Evolutionary conservation across 1,284 basidiomycete genomes (phyloP).

Genomic region (Tilletia indica): DNA sequence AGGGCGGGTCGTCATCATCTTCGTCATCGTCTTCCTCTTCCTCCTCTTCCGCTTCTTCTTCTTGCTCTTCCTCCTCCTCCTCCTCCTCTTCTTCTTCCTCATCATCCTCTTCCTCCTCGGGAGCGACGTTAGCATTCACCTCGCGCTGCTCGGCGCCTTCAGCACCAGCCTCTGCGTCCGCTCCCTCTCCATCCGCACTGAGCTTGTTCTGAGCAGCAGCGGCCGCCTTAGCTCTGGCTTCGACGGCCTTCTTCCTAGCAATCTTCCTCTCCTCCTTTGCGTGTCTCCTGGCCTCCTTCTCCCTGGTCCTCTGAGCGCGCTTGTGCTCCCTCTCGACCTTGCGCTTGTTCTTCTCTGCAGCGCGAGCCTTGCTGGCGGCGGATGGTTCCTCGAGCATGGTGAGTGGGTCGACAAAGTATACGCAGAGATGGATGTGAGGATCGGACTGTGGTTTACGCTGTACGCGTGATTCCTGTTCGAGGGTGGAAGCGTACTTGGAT

Average conservation of each 20-base stretch:
- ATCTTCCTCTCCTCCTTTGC: neutral
- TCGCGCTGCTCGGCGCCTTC: neutral
- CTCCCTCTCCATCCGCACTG: neutral
- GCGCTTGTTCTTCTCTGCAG: neutral
- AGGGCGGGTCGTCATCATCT: neutral
- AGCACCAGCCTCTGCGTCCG: neutral
- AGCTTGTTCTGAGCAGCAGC: neutral
- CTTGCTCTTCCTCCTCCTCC: neutral
- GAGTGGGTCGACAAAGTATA: constrained; percentile 20
- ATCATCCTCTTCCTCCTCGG: neutral
- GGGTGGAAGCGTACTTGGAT: constrained; percentile 13
- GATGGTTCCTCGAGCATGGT: constrained; percentile 16
- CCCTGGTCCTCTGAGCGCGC: neutral
- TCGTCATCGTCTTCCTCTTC: constrained; percentile 10
- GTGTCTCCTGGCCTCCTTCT: neutral
- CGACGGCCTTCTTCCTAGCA: neutral
- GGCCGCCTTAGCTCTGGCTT: neutral
- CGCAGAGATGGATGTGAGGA: constrained; percentile 13
- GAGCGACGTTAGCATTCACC: too few relatives aligned
- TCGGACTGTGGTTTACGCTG: constrained; percentile 16
- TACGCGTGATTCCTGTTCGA: constrained; percentile 15
- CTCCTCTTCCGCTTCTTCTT: constrained; percentile 3
- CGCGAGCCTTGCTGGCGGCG: constrained; percentile 6
- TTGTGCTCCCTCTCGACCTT: constrained; percentile 2
- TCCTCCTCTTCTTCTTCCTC: neutral